Conservation (phyloP, 768 basidiomycete genomes). For the Omphalotus guepiniiformis region DNA sequence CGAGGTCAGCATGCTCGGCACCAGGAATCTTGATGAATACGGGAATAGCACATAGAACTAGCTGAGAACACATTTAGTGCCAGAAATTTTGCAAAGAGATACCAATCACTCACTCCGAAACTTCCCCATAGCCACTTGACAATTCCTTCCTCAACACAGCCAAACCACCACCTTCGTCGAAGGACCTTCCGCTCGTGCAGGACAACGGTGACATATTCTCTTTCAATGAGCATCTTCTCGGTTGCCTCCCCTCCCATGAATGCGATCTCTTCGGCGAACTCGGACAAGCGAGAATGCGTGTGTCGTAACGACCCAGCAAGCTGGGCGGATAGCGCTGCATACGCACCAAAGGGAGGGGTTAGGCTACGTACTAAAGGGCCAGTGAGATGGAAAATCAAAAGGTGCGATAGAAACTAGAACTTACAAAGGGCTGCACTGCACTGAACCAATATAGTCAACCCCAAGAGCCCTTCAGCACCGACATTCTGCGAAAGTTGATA, state of each 20-base stretch:
- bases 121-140: constrained; percentile 98
- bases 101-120: constrained; percentile 65
- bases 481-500: constrained; percentile 92
- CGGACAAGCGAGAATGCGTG: constrained; percentile 85
- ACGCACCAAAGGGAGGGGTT: constrained; percentile 90
- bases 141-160: constrained; percentile 90
- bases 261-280: constrained; percentile 86
- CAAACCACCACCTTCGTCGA: constrained; percentile 81
- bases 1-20: constrained; percentile 61
- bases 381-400: neutral
- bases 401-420: constrained; percentile 23
- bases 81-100: constrained; percentile 5
- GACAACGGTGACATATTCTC: constrained; percentile 80
- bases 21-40: constrained; percentile 89
- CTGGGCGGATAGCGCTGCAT: constrained; percentile 84
- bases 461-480: constrained; percentile 86
- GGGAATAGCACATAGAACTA: constrained; percentile 88
- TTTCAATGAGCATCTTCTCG: constrained; percentile 88
- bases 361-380: constrained; percentile 67
- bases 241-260: constrained; percentile 85
- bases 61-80: constrained; percentile 32
- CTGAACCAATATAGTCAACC: constrained; percentile 83
- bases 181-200: constrained; percentile 84
- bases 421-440: constrained; percentile 74
- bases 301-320: constrained; percentile 88